phyloP scores from a whole-genome alignment of 306 rosid genomes.

The Cucurbita maxima region DNA sequence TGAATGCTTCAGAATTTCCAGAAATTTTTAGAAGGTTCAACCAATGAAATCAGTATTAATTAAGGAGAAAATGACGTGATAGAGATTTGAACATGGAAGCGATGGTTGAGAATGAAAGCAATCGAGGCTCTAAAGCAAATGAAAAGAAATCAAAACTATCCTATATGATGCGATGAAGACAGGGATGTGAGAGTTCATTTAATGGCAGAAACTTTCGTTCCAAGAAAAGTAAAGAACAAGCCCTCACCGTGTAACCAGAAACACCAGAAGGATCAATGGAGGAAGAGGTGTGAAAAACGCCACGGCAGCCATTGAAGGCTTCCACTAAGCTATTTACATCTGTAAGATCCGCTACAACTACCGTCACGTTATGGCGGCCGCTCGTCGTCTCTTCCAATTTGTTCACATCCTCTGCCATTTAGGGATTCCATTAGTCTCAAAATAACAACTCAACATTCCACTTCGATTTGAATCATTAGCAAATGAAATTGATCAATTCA shows the following conservation, averaged over 20 bases:
- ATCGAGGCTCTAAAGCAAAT: neutral
- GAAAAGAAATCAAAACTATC: neutral
- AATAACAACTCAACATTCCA: neutral
- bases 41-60: too few species aligned
- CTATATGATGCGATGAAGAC: neutral
- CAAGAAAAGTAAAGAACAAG: neutral
- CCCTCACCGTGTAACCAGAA: constrained; percentile 69
- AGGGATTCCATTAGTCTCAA: neutral
- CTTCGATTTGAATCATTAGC: too few species aligned
- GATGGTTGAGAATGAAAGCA: neutral
- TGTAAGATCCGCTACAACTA: constrained; percentile 31
- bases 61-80: neutral
- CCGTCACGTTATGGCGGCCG: constrained; percentile 7
- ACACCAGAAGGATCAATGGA: constrained; percentile 77
- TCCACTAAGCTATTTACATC: constrained; percentile 30
- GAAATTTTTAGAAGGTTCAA: neutral
- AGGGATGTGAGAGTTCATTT: neutral
- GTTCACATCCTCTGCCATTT: constrained; percentile 45
- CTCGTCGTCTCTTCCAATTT: constrained; percentile 39
- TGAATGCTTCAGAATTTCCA: too few species aligned
- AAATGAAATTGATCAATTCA: too few species aligned
- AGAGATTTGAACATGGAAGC: neutral
- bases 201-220: neutral
- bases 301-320: constrained; percentile 75
- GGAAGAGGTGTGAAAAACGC: constrained; percentile 73